These are phyloP conservation scores for Chlorella sorokiniana DNA, from an alignment of 139 green algal genomes.

Conservation along the genomic window DNA sequence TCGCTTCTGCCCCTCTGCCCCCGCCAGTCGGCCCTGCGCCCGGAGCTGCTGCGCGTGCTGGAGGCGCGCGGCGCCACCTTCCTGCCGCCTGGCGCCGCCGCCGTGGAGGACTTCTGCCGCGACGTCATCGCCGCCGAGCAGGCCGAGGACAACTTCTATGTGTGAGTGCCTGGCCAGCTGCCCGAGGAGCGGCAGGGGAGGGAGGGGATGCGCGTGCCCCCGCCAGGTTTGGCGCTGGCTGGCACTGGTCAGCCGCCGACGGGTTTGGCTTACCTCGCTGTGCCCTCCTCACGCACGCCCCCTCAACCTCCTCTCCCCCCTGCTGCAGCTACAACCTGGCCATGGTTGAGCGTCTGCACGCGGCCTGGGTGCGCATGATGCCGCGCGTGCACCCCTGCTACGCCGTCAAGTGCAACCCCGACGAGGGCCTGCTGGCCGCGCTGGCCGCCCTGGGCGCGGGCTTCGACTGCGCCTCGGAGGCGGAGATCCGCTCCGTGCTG, in stretches of 20 bases:
- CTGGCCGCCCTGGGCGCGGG: slow-evolving; percentile 87
- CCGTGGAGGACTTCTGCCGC: slow-evolving; percentile 30
- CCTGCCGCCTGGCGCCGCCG: slow-evolving; percentile 2
- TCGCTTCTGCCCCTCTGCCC: neutral
- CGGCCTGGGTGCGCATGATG: slow-evolving; percentile 73
- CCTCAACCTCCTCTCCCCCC: neutral
- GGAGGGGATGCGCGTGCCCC: neutral
- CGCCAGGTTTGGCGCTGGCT: no score
- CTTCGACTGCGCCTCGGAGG: slow-evolving; percentile 94
- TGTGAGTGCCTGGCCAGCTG: slow-evolving; percentile 6
- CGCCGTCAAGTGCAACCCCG: slow-evolving; percentile 95
- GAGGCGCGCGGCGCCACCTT: slow-evolving; percentile 25
- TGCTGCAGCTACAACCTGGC: slow-evolving; percentile 32
- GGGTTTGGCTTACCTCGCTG: no score
- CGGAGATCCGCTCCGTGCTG: slow-evolving; percentile 86
- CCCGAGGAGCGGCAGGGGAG: neutral
- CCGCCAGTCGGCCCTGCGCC: slow-evolving; percentile 10
- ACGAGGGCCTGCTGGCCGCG: slow-evolving; percentile 81
- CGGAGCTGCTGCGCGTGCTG: slow-evolving; percentile 30
- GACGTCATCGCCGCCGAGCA: slow-evolving; percentile 9
- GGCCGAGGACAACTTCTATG: slow-evolving; percentile 36
- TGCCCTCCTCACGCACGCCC: neutral
- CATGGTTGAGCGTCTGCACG: slow-evolving; percentile 27
- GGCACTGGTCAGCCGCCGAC: no score
- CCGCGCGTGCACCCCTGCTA: slow-evolving; percentile 89